Percentiles rank a stretch among this genome's conserved stretches.
Evolutionary conservation across 2,329 filamentous ascomycete genomes (phyloP).

Genomic region (Curvularia hawaiiensis): DNA sequence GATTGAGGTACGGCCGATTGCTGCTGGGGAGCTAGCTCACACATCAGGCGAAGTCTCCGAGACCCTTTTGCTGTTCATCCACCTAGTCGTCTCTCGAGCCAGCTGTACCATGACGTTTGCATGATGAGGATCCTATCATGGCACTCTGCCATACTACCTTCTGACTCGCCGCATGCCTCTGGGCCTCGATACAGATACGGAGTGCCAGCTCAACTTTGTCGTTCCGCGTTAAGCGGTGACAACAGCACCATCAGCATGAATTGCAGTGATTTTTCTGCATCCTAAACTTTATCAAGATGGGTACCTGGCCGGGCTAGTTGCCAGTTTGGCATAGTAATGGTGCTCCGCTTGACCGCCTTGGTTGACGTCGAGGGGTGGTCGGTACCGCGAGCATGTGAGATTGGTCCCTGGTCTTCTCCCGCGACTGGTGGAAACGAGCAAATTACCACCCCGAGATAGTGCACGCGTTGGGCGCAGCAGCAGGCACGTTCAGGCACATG

Average conservation of each 20-base stretch:
- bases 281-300: constrained; percentile 1
- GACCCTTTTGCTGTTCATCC: constrained; percentile 8
- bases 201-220: neutral
- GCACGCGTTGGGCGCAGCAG: neutral
- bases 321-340: constrained; percentile 11
- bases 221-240: constrained; percentile 10
- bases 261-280: constrained; percentile 1
- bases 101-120: constrained; percentile 2
- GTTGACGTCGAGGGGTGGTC: constrained; percentile 1
- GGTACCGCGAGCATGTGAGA: neutral
- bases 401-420: neutral
- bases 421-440: constrained; percentile 11
- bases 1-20: neutral
- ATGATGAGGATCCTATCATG: neutral
- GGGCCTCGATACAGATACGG: neutral
- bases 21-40: neutral
- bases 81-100: neutral
- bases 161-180: constrained; percentile 5
- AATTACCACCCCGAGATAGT: neutral
- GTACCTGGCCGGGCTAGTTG: constrained; percentile 8
- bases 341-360: constrained; percentile 10
- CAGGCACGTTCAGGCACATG: constrained; percentile 1
- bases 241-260: neutral
- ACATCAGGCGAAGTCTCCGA: neutral
- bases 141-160: neutral